Evolutionary conservation across 2,329 filamentous ascomycete species (phyloP).

Genomic region (Metarhizium guizhouense): DNA sequence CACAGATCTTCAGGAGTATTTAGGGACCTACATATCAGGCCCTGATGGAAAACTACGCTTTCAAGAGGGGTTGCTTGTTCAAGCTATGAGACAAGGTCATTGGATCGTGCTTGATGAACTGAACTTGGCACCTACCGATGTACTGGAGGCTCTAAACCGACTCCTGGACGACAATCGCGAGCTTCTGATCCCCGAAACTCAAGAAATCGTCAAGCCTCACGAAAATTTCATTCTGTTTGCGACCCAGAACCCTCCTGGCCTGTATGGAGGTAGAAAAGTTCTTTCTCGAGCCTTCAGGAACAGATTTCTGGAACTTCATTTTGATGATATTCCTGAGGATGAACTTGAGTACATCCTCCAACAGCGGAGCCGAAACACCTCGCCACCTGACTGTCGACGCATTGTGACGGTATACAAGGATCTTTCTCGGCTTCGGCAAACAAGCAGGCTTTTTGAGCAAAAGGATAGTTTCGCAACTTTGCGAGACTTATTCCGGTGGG

Average conservation of each 20-base stretch:
- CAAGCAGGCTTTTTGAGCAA: constrained; percentile 86
- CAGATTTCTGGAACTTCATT: constrained; percentile 92
- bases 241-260: constrained; percentile 89
- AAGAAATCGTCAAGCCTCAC: constrained; percentile 86
- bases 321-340: constrained; percentile 93
- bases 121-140: constrained; percentile 93
- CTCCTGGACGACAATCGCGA: constrained; percentile 94
- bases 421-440: constrained; percentile 80
- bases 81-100: constrained; percentile 83
- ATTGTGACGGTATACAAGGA: constrained; percentile 95
- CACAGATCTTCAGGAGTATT: constrained; percentile 93
- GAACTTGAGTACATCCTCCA: constrained; percentile 89
- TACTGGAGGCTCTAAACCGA: constrained; percentile 90
- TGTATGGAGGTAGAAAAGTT: constrained; percentile 91
- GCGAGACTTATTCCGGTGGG: constrained; percentile 93
- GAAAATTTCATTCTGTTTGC: constrained; percentile 97
- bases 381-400: constrained; percentile 80
- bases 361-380: constrained; percentile 74
- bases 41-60: constrained; percentile 78
- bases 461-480: constrained; percentile 96
- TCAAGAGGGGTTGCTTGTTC: constrained; percentile 87
- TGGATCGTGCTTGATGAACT: constrained; percentile 98
- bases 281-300: constrained; percentile 94
- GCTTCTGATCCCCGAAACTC: constrained; percentile 90
- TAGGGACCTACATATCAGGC: constrained; percentile 87